Conservation (phyloP, 768 basidiomycete genomes). For the Lactarius indigo region DNA sequence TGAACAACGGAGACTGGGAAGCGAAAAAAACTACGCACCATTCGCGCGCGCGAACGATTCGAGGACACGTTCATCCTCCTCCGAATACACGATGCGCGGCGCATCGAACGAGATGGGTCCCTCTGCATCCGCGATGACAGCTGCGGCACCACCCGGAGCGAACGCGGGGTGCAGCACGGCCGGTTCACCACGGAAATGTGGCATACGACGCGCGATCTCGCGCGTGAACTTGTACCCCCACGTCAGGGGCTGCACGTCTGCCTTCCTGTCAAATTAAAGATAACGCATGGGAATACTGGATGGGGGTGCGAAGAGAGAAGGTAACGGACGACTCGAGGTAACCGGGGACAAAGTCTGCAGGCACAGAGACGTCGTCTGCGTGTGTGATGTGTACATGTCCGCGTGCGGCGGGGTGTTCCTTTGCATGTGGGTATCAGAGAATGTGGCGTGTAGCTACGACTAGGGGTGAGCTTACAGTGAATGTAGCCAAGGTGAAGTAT, state of each 20-base stretch:
- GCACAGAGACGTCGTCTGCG: conserved; percentile 22
- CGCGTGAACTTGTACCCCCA: conserved; percentile 54
- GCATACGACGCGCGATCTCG: conserved; percentile 53
- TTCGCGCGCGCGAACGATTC: conserved; percentile 28
- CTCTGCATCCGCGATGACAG: conserved; percentile 5
- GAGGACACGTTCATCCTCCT: conserved; percentile 31
- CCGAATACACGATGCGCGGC: conserved; percentile 28
- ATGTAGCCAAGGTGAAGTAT: conserved; percentile 23
- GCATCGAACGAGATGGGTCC: conserved; percentile 29
- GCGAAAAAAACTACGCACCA: not conserved
- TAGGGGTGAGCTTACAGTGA: conserved; percentile 13
- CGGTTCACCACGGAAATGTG: conserved; percentile 35
- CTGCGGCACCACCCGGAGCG: conserved; percentile 31
- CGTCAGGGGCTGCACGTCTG: conserved; percentile 40
- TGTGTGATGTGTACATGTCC: conserved; percentile 27
- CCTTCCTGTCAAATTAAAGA: conserved; percentile 14
- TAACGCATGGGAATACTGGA: conserved; percentile 30
- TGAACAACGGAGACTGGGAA: not conserved
- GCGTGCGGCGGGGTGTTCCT: conserved; percentile 23
- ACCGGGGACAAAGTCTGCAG: conserved; percentile 26
- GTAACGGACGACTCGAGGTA: conserved; percentile 45
- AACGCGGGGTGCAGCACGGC: conserved; percentile 33
- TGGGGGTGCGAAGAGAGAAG: conserved; percentile 41
- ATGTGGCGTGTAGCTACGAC: too few relatives aligned
- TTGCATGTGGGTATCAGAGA: not conserved